Base-by-base conservation (phyloP, 345 rosid species). In the Tarenaya hassleriana region DNA sequence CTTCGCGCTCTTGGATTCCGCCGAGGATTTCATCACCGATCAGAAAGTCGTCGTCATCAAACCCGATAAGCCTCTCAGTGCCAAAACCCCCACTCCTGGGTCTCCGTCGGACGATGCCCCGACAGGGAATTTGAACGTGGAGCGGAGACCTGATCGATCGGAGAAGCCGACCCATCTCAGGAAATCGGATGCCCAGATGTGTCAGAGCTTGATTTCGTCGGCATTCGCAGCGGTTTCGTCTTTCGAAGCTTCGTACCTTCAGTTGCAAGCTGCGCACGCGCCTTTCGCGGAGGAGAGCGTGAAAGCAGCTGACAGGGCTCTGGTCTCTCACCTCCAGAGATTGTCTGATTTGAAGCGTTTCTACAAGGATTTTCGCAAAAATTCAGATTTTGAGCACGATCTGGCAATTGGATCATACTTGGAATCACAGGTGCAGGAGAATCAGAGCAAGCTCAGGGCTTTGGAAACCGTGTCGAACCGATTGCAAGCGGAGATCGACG, bases 11-110 rank as follows among this genome's bases (percentile, higher is more conserved):
- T 85, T 89, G 24, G 92, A 89, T 56, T 89, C 95, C 47, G 58
- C 84, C 17, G 97, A 90, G 17, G 98, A 84, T 57, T 80, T 88
- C 77, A 88, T 92, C 71, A 62, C 90, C 66, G 94, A 86, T 66
- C 98, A 85, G 68, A 79, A 88, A 55, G 96, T 92, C 41, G 90
- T 92, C 51, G 94, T 92, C 56, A 71, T 88, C 62, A 92, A 84
- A 51, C 98, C 96, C 0, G 96, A 91, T 58, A 62, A 37, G 7
- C 76, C 78, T 8, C n/a, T 45, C 9, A 14, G 12, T 43, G 33
- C 58, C 29, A 48, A 8, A 38, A 16, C 27, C 31, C 50, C 60
- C 9, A 51, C 73, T 42, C 64, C 53, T 9, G 55, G 52, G 17
- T 62, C 67, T 41, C 62, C 62, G 19, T 4, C 16, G 10, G 45